Evolutionary conservation across 352 stramenopile genomes (phyloP), one percentile per base, ranked within the genome.

Genomic region (Globisporangium polare): DNA sequence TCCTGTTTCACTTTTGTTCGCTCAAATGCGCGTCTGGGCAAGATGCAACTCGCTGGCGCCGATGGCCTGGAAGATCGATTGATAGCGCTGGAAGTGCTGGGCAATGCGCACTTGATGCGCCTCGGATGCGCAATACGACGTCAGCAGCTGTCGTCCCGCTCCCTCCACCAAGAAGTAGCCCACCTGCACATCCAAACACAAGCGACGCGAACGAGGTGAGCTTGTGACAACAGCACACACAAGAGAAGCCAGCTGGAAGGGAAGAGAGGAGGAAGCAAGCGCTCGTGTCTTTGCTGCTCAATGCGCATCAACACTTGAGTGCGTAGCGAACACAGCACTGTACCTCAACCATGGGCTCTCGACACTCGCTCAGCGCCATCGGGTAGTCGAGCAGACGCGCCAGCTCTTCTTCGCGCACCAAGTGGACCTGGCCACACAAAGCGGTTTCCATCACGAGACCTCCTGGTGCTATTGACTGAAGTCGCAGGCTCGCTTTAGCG

Each of bases 281-380:
- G 9, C 5, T 45, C 7, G 12, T 20, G 7, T 62, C 55, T 43
- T 27, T 33, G 31, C 29, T 18, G 46, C 46, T 9, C 9, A 3
- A 7, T 39, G 5, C 5, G 8, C 29, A 33, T 31, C 37, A 46
- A 17, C 41, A 46, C 41, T 53, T 53, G 46, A 8, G 27, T 33
- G 26, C 13, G 22, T n/a, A n/a, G n/a, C n/a, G n/a, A n/a, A n/a
- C n/a, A n/a, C n/a, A 31, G n/a, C 3, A 27, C 22, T 17, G 35
- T 45, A 90, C 81, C 81, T 90, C 83, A n/a, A 89, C 53, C 78
- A 89, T 90, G 13, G 64, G 42, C 0, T 68, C 74, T 15, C 55
- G 58, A 46, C 83, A 90, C 39, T 87, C 77, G 56, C 80, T 82
- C 29, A 90, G 65, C 2, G 74, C 75, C 24, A 92, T 63, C 3